These are phyloP conservation scores for Leishmania lainsoni DNA, from an alignment of 208 protist species.

Conservation along the genomic window DNA sequence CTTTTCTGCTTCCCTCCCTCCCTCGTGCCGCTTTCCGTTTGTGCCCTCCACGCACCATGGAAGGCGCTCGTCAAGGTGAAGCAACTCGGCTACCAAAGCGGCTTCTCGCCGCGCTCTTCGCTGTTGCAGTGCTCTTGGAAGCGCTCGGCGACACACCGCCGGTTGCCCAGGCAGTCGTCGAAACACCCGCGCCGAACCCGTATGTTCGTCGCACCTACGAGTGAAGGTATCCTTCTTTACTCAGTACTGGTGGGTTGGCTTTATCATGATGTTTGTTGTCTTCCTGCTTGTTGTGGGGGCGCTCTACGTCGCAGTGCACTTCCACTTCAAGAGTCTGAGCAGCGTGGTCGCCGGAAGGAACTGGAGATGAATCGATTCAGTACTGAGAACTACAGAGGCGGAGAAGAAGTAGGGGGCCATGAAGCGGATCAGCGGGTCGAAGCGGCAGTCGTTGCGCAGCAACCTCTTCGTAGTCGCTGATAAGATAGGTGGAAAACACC, in stretches of 20 bases:
- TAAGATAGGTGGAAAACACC: background rate
- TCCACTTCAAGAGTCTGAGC: constrained; percentile 43
- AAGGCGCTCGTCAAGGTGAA: too few species aligned
- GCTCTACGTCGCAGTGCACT: constrained; percentile 33
- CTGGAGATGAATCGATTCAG: constrained; percentile 19
- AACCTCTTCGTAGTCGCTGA: constrained; percentile 16
- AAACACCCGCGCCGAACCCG: constrained; percentile 11
- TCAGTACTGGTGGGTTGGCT: constrained; percentile 45
- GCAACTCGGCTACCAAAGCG: background rate
- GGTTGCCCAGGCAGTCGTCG: background rate
- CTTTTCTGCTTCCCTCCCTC: background rate
- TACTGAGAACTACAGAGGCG: background rate
- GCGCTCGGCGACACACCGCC: background rate
- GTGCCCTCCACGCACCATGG: background rate
- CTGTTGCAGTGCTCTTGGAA: background rate
- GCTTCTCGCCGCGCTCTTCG: background rate
- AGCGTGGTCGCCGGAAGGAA: constrained; percentile 38
- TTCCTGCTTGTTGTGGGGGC: constrained; percentile 32
- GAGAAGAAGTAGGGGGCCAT: constrained; percentile 9
- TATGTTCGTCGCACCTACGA: constrained; percentile 38
- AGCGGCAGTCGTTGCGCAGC: background rate
- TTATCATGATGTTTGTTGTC: constrained; percentile 43
- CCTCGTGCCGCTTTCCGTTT: background rate
- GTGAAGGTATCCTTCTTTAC: constrained; percentile 34
- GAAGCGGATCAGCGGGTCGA: background rate